Percentiles rank a stretch among this genome's conserved stretches.
phyloP scores from a whole-genome alignment of 805 yeast genomes.

The Ogataea ramenticola region DNA sequence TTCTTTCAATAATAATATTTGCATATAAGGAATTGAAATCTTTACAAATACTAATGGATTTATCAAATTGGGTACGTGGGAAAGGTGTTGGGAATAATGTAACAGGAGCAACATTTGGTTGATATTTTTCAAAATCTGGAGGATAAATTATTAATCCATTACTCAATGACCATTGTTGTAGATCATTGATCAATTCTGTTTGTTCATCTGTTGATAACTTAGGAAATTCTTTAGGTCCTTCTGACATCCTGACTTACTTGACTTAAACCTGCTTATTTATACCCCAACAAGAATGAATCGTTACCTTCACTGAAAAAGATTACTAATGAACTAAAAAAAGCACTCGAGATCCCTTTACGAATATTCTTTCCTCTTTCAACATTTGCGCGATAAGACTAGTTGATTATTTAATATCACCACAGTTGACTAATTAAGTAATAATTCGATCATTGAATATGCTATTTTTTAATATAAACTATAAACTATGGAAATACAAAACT shows the following conservation, averaged over 20 bases:
- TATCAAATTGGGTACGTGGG: slow-evolving; percentile 57
- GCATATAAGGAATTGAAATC: slow-evolving; percentile 71
- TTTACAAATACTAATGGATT: slow-evolving; percentile 60
- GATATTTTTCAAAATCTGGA: slow-evolving; percentile 37
- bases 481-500: too few species aligned
- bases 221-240: slow-evolving; percentile 12
- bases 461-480: too few species aligned
- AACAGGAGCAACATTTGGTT: slow-evolving; percentile 70
- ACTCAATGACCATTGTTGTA: slow-evolving; percentile 68
- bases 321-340: too few species aligned
- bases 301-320: too few species aligned
- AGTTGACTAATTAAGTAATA: too few species aligned
- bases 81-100: slow-evolving; percentile 90
- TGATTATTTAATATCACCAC: too few species aligned
- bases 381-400: too few species aligned
- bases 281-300: too few species aligned
- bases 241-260: not conserved
- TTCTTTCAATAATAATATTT: slow-evolving; percentile 46
- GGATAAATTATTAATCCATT: slow-evolving; percentile 84
- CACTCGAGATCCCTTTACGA: too few species aligned
- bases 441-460: too few species aligned
- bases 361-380: too few species aligned
- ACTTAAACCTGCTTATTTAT: too few species aligned
- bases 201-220: slow-evolving; percentile 3
- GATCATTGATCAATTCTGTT: slow-evolving; percentile 17